Evolutionary conservation across 2,329 filamentous ascomycete genomes (phyloP).

Genomic region (Arthrobotrys musiformis): DNA sequence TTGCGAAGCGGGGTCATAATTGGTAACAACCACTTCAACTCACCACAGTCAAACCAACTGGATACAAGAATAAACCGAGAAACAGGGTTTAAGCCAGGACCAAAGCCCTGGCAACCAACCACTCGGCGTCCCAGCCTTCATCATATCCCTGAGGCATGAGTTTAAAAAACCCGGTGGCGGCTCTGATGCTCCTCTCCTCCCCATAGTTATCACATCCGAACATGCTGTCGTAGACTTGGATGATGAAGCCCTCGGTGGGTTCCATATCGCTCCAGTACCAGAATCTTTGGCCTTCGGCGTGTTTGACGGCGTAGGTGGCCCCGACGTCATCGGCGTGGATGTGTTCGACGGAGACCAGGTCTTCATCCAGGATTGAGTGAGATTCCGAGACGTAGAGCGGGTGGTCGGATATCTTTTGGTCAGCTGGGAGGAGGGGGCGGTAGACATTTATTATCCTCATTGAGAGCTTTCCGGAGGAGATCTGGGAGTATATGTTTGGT

Average conservation of each 20-base stretch:
- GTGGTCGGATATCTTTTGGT: conserved; percentile 18
- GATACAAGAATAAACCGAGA: too few species aligned
- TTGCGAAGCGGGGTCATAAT: too few species aligned
- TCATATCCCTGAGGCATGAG: conserved; percentile 17
- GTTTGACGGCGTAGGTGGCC: conserved; percentile 22
- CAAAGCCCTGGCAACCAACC: conserved; percentile 43
- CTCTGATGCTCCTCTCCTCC: conserved; percentile 27
- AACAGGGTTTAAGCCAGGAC: not conserved
- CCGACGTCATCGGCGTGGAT: conserved; percentile 31
- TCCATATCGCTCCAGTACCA: conserved; percentile 53
- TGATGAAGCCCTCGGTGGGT: conserved; percentile 25
- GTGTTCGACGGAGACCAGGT: conserved; percentile 30
- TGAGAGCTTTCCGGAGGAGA: conserved; percentile 21
- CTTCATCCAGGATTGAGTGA: conserved; percentile 17
- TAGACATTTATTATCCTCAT: conserved; percentile 33
- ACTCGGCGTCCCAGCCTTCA: conserved; percentile 24
- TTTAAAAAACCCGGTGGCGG: conserved; percentile 35
- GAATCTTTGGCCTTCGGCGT: conserved; percentile 13
- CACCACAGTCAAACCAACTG: too few species aligned
- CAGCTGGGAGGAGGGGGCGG: conserved; percentile 17
- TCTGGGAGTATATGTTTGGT: not conserved
- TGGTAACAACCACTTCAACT: too few species aligned
- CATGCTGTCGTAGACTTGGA: conserved; percentile 46
- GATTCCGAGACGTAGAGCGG: conserved; percentile 27
- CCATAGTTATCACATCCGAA: conserved; percentile 20